phyloP scores from a whole-genome alignment of 2,329 filamentous ascomycete genomes.

The Ceratocystis variospora region DNA sequence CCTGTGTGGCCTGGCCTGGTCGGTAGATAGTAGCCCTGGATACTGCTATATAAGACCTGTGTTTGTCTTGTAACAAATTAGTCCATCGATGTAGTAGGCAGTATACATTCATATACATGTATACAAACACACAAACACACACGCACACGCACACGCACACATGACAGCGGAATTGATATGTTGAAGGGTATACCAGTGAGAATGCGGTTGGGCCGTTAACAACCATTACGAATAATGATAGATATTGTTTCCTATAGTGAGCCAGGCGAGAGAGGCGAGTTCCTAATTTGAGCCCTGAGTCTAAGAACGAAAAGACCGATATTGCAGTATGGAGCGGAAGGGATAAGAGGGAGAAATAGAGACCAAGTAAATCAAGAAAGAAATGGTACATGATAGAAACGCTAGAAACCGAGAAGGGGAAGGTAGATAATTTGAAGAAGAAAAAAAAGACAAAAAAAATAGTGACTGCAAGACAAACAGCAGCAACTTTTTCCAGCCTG shows the following conservation, averaged over 20 bases:
- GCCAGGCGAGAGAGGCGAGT: neutral
- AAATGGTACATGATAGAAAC: neutral
- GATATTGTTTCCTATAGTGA: neutral
- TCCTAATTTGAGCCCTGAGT: neutral
- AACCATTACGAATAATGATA: neutral
- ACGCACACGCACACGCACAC: no score
- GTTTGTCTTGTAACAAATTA: neutral
- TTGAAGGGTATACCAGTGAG: neutral
- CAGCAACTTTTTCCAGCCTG: neutral
- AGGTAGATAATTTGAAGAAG: constrained; percentile 20
- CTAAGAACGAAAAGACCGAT: neutral
- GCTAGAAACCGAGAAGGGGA: constrained; percentile 15
- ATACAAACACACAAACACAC: no score
- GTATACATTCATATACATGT: neutral
- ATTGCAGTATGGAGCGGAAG: neutral
- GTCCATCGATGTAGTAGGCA: neutral
- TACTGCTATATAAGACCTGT: neutral
- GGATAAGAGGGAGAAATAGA: neutral
- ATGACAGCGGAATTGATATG: no score
- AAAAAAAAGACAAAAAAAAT: constrained; percentile 19
- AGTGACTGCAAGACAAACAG: constrained; percentile 11
- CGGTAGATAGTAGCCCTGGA: neutral
- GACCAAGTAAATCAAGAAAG: neutral
- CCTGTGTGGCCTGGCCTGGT: neutral
- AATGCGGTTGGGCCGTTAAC: neutral